A percentile compares a stretch with the other conserved stretches of the same genome.
Evolutionary conservation across 2,329 filamentous ascomycete species (phyloP).

Genomic region (Ceratocystis albifundus): DNA sequence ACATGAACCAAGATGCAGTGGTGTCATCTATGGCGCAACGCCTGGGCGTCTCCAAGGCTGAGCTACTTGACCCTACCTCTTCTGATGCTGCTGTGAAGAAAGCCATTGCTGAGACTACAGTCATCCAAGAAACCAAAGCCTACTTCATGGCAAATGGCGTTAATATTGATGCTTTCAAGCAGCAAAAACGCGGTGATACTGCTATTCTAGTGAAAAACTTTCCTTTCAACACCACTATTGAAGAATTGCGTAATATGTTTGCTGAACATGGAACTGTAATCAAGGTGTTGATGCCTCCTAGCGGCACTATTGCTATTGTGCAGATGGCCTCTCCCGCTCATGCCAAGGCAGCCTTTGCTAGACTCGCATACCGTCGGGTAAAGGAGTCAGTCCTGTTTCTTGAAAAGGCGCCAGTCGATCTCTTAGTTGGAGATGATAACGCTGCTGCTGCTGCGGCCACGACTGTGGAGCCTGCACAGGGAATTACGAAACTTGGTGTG

Average conservation of each 20-base stretch:
- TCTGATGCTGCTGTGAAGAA: slow-evolving; percentile 92
- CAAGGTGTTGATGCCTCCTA: slow-evolving; percentile 80
- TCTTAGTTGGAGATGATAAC: slow-evolving; percentile 45
- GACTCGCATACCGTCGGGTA: slow-evolving; percentile 78
- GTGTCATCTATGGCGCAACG: slow-evolving; percentile 79
- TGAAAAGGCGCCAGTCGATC: slow-evolving; percentile 78
- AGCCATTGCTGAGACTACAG: slow-evolving; percentile 87
- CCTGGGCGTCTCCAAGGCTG: slow-evolving; percentile 79
- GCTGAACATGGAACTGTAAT: slow-evolving; percentile 74
- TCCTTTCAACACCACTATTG: slow-evolving; percentile 64
- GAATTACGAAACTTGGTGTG: slow-evolving; percentile 33
- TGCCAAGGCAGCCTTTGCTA: slow-evolving; percentile 71
- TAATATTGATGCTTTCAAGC: slow-evolving; percentile 84
- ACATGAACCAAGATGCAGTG: slow-evolving; percentile 93
- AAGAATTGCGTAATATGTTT: slow-evolving; percentile 70
- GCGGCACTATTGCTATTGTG: slow-evolving; percentile 85
- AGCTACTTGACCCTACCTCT: slow-evolving; percentile 88
- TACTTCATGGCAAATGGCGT: slow-evolving; percentile 84
- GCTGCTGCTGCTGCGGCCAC: slow-evolving; percentile 24
- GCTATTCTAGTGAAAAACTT: slow-evolving; percentile 93
- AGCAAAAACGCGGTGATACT: slow-evolving; percentile 69
- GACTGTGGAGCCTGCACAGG: slow-evolving; percentile 28
- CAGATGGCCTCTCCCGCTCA: slow-evolving; percentile 71
- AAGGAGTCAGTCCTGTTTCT: slow-evolving; percentile 86
- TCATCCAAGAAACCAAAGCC: slow-evolving; percentile 90